These are phyloP conservation scores for Hawksworthiomyces lignivorus DNA, from an alignment of 2,329 filamentous ascomycete genomes.

Conservation along the genomic window DNA sequence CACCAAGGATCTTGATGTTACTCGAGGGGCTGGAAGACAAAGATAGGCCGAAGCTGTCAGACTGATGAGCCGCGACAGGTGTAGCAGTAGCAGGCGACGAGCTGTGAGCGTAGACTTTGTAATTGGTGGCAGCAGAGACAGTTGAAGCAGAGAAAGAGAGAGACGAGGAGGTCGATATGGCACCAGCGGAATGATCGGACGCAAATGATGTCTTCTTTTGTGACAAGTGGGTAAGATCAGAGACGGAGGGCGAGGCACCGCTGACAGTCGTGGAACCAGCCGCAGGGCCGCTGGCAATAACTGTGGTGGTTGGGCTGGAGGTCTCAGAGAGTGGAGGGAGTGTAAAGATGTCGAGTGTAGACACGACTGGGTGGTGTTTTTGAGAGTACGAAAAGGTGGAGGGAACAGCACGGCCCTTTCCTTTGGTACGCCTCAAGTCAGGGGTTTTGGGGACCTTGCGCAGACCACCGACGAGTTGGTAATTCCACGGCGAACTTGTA, in stretches of 20 bases:
- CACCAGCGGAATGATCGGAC: constrained; percentile 25
- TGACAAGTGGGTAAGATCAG: not conserved
- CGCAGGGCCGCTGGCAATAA: not conserved
- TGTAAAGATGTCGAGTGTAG: constrained; percentile 7
- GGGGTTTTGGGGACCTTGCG: constrained; percentile 42
- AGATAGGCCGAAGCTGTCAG: constrained; percentile 30
- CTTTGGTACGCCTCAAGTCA: constrained; percentile 36
- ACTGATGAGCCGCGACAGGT: constrained; percentile 19
- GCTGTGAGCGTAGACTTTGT: constrained; percentile 45
- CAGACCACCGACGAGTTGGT: constrained; percentile 46
- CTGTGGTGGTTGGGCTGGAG: constrained; percentile 15
- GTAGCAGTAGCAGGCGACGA: constrained; percentile 24
- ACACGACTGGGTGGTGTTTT: constrained; percentile 3
- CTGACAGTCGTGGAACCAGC: not conserved
- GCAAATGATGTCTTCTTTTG: constrained; percentile 29
- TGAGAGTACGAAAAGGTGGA: constrained; percentile 1
- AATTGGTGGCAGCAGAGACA: constrained; percentile 44
- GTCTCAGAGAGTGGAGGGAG: constrained; percentile 28
- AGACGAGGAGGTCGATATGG: constrained; percentile 1
- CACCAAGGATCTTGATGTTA: constrained; percentile 45
- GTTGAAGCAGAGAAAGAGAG: constrained; percentile 37
- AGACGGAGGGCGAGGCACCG: not conserved
- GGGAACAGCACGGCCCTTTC: constrained; percentile 13
- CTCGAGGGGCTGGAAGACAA: constrained; percentile 33
- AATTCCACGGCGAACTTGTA: constrained; percentile 42